These are phyloP conservation scores for Termitomyces sp. DNA, from an alignment of 768 basidiomycete species.

Conservation along the genomic window DNA sequence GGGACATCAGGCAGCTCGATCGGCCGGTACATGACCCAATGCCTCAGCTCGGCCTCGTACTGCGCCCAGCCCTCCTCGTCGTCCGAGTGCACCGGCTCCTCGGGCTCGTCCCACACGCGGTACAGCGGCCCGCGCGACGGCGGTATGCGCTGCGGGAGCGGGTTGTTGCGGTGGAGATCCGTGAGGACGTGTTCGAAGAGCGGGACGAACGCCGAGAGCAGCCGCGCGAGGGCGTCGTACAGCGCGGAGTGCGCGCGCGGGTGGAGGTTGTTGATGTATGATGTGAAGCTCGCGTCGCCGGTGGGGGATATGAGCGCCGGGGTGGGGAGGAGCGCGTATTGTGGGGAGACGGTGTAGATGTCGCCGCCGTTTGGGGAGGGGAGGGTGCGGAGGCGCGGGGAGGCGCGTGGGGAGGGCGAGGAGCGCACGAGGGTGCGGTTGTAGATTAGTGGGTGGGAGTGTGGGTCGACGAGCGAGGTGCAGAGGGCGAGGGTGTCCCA, in stretches of 20 bases:
- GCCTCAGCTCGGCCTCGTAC: constrained; percentile 35
- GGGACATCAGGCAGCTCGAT: constrained; percentile 42
- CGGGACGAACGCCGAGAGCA: constrained; percentile 35
- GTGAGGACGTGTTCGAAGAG: constrained; percentile 49
- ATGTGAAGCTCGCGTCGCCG: constrained; percentile 26
- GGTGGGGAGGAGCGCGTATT: constrained; percentile 40
- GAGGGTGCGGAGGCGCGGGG: constrained; percentile 18
- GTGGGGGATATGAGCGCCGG: constrained; percentile 30
- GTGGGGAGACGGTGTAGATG: constrained; percentile 33
- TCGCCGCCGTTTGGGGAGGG: constrained; percentile 24
- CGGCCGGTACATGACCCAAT: constrained; percentile 40
- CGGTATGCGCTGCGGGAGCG: constrained; percentile 34
- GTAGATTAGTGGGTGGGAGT: constrained; percentile 33
- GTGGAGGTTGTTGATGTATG: constrained; percentile 53
- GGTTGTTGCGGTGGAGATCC: constrained; percentile 46
- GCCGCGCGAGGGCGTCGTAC: constrained; percentile 16
- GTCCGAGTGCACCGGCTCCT: constrained; percentile 42
- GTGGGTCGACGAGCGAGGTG: constrained; percentile 33
- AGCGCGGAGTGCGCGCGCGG: constrained; percentile 22
- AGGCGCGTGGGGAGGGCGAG: constrained; percentile 8
- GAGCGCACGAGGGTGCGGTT: constrained; percentile 30
- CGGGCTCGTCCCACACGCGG: constrained; percentile 42
- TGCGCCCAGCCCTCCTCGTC: constrained; percentile 42
- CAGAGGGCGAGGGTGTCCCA: constrained; percentile 17
- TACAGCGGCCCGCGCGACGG: constrained; percentile 29